Evolutionary conservation across 345 rosid species (phyloP), one percentile per base, ranked within the genome.

Genomic region (Heritiera fomes): DNA sequence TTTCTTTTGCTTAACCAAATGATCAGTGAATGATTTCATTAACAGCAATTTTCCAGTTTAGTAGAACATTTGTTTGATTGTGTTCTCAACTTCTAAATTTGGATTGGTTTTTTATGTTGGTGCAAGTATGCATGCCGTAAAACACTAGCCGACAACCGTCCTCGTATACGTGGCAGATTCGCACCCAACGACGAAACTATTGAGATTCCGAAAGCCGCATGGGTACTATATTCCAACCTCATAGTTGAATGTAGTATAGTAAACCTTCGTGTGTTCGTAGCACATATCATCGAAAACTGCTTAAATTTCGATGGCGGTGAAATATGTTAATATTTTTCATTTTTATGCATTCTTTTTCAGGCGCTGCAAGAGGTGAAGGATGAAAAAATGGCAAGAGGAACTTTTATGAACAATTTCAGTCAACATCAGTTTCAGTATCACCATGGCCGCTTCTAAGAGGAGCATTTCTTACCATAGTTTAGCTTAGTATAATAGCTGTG

Each of bases 91-190:
- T 53, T 52, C 18, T 43, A 28, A 72, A 62, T 28, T 17, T 10
- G 49, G 50, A 32, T 72, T 52, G 43, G 76, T 23, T 45, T 20
- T 68, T 72, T 59, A 8, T 62, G 82, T 79, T 49, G 63, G 66
- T 77, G 62, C 62, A 17, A 93, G 99, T 95, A 95, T 82, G 98
- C 94, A 79, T 95, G 98, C 78, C 90, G 99, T 30, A 93, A 95
- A 90, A 91, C 96, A 49, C 89, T 95, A 71, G 99, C 99, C 41
- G 95, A 95, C 94, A 95, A 85, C 82, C 82, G 99, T 62, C 97
- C 95, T 0, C 90, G 99, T 28, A 86, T 93, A 84, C 99, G 97
- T 80, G 99, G 99, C 85, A 92, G 99, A 80, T 95, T 95, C 81
- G 99, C 98, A 38, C 93, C 97, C 60, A 93, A 90, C 75, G 98